These are phyloP conservation scores for Pelargonium australe DNA, from an alignment of 441 rosid species.

Conservation along the genomic window DNA sequence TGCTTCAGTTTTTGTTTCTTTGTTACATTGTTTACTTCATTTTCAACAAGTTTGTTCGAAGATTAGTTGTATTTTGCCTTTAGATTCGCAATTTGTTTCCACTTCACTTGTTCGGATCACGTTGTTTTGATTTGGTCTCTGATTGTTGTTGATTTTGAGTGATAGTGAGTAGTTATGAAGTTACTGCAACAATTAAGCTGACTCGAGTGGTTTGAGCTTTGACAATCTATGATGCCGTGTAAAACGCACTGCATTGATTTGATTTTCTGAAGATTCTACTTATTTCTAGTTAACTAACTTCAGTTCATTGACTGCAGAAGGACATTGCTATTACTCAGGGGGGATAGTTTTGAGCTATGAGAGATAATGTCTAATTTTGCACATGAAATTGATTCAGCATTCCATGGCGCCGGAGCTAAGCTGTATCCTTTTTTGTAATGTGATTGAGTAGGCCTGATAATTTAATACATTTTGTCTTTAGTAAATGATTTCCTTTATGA, in stretches of 20 bases:
- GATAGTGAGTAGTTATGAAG: not conserved
- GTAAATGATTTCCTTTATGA: not conserved
- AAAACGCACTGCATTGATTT: not conserved
- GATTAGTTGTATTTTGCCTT: not conserved
- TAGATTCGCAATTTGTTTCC: not conserved
- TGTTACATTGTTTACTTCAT: not conserved
- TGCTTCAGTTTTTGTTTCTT: not conserved
- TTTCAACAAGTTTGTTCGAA: not conserved
- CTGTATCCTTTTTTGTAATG: slow-evolving; percentile 36
- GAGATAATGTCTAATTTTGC: slow-evolving; percentile 37
- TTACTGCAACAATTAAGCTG: not conserved
- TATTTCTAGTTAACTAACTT: not conserved
- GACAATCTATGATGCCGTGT: not conserved
- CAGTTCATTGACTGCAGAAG: slow-evolving; percentile 17
- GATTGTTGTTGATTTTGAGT: not conserved
- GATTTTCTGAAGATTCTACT: not conserved
- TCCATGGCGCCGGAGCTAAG: slow-evolving; percentile 55
- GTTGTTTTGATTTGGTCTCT: not conserved
- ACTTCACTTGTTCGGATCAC: not conserved
- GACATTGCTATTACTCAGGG: not conserved
- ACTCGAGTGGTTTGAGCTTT: not conserved
- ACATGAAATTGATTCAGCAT: slow-evolving; percentile 44
- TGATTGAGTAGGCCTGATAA: not conserved
- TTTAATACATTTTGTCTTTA: not conserved
- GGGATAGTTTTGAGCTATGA: slow-evolving; percentile 17